A percentile compares a stretch with the other conserved stretches of the same genome.
Evolutionary conservation across 129 eudicot species (phyloP).

Genomic region (Apium graveolens): DNA sequence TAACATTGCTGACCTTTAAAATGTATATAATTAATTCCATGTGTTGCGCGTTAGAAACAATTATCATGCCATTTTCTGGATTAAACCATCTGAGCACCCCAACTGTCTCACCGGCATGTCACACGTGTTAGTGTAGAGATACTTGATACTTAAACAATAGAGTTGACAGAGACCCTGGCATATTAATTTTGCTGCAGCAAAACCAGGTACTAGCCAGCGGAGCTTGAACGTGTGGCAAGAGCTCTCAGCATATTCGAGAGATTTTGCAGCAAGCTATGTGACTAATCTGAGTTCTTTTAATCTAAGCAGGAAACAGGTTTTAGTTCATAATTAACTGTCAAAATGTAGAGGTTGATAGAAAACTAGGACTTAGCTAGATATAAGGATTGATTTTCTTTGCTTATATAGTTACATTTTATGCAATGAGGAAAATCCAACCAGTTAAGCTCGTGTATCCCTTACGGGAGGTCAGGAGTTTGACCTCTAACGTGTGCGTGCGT

Average conservation of each 20-base stretch:
- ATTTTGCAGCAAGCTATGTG: not conserved
- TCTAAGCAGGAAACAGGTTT: not conserved
- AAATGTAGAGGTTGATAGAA: not conserved
- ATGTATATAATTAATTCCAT: not conserved
- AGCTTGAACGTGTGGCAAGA: not conserved
- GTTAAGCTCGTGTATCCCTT: no score
- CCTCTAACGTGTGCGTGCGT: no score
- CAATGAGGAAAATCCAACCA: not conserved
- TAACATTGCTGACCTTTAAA: not conserved
- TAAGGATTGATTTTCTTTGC: not conserved
- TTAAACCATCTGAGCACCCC: not conserved
- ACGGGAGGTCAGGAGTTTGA: no score
- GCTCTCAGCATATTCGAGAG: not conserved
- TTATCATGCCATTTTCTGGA: not conserved
- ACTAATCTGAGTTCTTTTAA: not conserved
- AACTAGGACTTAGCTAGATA: not conserved
- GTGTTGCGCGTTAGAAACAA: not conserved
- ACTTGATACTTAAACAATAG: not conserved
- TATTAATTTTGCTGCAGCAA: not conserved
- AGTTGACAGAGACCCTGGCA: not conserved
- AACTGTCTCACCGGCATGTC: not conserved
- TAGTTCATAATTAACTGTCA: not conserved
- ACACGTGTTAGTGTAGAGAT: not conserved
- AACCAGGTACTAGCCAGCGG: not conserved
- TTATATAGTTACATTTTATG: not conserved